Evolutionary conservation across 1,284 basidiomycete genomes (phyloP).

Genomic region (Fistulinella cinereoalba): DNA sequence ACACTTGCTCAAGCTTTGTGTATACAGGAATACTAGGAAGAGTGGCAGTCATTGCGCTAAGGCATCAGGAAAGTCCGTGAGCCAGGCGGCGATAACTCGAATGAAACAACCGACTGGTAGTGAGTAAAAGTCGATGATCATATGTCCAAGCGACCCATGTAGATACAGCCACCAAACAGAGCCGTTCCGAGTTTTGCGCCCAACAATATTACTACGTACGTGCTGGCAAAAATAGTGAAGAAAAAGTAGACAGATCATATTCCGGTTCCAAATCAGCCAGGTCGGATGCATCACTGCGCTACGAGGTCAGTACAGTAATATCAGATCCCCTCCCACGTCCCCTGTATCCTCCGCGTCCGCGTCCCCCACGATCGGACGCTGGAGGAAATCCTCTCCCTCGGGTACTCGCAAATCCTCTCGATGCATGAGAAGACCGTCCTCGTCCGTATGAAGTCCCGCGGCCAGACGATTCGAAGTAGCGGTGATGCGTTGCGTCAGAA

Average conservation of each 20-base stretch:
- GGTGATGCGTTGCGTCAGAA: neutral
- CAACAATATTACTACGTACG: too few relatives aligned
- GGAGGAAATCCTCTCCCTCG: conserved; percentile 36
- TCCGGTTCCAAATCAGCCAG: too few relatives aligned
- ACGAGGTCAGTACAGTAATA: neutral
- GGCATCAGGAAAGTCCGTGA: too few relatives aligned
- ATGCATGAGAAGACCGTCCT: conserved; percentile 3
- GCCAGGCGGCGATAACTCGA: too few relatives aligned
- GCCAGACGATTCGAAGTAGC: neutral
- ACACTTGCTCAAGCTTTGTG: conserved; percentile 58
- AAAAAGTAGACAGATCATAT: too few relatives aligned
- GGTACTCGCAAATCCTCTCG: too few relatives aligned
- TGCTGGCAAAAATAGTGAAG: too few relatives aligned
- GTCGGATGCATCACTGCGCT: too few relatives aligned
- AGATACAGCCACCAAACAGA: too few relatives aligned
- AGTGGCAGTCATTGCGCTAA: conserved; percentile 58
- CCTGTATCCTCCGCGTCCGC: conserved; percentile 42
- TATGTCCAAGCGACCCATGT: neutral
- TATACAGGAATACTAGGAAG: conserved; percentile 66
- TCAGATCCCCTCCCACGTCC: conserved; percentile 42
- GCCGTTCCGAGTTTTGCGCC: too few relatives aligned
- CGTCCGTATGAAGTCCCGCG: conserved; percentile 11
- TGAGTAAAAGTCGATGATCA: neutral
- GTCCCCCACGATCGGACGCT: conserved; percentile 39
- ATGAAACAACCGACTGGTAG: too few relatives aligned